Evolutionary conservation across 441 rosid genomes (phyloP), one percentile per base, ranked within the genome.

Genomic region (Arabidopsis hybrid): DNA sequence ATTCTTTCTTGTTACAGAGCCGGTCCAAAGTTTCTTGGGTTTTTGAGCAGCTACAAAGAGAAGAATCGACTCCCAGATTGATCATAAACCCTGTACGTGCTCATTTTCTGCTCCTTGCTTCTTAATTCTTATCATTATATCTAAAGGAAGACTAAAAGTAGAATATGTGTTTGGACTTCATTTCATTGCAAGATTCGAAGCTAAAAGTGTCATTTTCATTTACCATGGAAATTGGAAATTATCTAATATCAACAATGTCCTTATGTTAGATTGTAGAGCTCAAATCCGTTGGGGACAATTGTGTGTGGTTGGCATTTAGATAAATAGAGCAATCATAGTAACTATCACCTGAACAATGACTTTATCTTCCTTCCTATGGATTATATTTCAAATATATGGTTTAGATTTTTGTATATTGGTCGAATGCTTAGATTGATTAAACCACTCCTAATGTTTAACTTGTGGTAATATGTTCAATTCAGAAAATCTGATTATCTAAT

Each of bases 311-410:
- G 63, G 49, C 39, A 17, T 55, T 55, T 69, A 49, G 69, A 62
- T 75, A n/a, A 14, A 40, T 39, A 43, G 63, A 42, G 26, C 29
- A 6, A 21, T 53, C 50, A 67, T 26, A 38, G 63, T 52, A 50
- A 60, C 64, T 75, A 68, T 75, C 74, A 68, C 79, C 70, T 60
- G 74, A 69, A 68, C 43, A 21, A 2, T 43, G 43, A 55, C 60
- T 43, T 43, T 7, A 21, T 40, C 52, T 31, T 51, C 14, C 52
- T 31, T 51, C 14, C 8, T 52, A 31, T 53, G 55, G 63, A 72
- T 72, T 31, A 42, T 9, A 32, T 43, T 34, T 62, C 39, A 40
- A 39, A 49, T 63, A 21, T 13, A 74, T 42, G 73, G 68, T 52
- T 60, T 9, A 75, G 56, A 60, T 60, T 59, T 59, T 60, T 59